Conservation (phyloP, 352 stramenopile genomes). For the Phytophthora fragariaefolia region DNA sequence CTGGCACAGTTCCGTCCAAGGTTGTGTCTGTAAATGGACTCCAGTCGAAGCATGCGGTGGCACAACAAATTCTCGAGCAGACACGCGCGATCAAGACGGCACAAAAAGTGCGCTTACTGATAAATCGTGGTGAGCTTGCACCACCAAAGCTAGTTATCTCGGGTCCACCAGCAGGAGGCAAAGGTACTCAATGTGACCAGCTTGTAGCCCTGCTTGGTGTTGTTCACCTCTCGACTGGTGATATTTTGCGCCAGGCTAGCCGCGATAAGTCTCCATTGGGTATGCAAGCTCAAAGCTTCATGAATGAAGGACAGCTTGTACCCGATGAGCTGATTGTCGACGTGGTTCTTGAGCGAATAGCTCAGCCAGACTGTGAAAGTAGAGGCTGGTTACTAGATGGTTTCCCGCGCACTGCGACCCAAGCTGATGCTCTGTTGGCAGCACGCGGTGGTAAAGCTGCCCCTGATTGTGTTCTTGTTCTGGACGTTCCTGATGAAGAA, state of each 20-base stretch:
- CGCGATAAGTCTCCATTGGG: slow-evolving; percentile 63
- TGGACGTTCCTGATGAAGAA: slow-evolving; percentile 95
- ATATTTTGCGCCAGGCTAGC: slow-evolving; percentile 92
- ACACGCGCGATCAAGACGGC: slow-evolving; percentile 46
- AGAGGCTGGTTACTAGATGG: slow-evolving; percentile 94
- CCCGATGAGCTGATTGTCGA: slow-evolving; percentile 94
- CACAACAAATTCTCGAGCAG: slow-evolving; percentile 44
- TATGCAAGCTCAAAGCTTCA: slow-evolving; percentile 89
- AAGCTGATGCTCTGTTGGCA: slow-evolving; percentile 84
- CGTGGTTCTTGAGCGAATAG: slow-evolving; percentile 78
- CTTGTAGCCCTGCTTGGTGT: slow-evolving; percentile 90
- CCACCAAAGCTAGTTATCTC: slow-evolving; percentile 87
- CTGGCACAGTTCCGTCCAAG: slow-evolving; percentile 22
- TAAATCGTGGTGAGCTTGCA: slow-evolving; percentile 60
- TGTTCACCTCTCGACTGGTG: slow-evolving; percentile 93
- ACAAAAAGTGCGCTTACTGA: slow-evolving; percentile 49
- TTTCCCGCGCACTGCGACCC: slow-evolving; percentile 90
- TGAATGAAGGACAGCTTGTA: slow-evolving; percentile 91
- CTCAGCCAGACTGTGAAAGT: slow-evolving; percentile 80
- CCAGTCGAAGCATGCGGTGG: slow-evolving; percentile 51
- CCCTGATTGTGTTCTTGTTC: slow-evolving; percentile 90
- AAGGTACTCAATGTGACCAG: slow-evolving; percentile 95
- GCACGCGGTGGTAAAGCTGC: slow-evolving; percentile 60
- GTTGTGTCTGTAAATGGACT: slow-evolving; percentile 55
- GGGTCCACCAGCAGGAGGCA: slow-evolving; percentile 92